Evolutionary conservation across 257 asterid species (phyloP).

Genomic region (Solanum pinnatisectum): DNA sequence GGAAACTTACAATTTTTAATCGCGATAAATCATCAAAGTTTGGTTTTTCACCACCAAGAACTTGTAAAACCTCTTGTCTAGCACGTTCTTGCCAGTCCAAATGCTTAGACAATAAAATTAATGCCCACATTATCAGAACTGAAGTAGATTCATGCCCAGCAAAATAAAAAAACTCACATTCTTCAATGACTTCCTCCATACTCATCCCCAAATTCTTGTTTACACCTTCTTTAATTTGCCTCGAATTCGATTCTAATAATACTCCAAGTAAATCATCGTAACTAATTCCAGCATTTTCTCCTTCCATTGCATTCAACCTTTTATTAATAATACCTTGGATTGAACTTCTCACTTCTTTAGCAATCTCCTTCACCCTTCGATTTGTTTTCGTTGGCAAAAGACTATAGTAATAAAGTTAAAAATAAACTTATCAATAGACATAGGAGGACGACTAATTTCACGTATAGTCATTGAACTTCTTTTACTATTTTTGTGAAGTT

Average conservation of each 20-base stretch:
- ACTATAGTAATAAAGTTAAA: conserved; percentile 4
- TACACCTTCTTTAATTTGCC: conserved; percentile 5
- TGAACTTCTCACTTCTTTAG: conserved; percentile 22
- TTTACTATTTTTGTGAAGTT: neutral
- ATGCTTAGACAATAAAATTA: conserved; percentile 4
- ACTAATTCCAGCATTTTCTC: conserved; percentile 15
- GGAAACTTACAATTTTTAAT: conserved; percentile 3
- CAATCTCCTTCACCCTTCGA: conserved; percentile 29
- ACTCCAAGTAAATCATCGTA: conserved; percentile 17
- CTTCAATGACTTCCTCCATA: conserved; percentile 7
- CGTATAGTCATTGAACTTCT: neutral
- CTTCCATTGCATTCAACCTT: conserved; percentile 25
- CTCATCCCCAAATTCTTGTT: conserved; percentile 5
- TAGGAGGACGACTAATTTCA: neutral
- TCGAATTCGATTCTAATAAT: conserved; percentile 10
- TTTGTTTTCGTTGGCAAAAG: conserved; percentile 37
- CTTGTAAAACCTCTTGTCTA: conserved; percentile 7
- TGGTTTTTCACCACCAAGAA: neutral
- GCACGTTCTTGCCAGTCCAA: conserved; percentile 19
- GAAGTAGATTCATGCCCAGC: conserved; percentile 19
- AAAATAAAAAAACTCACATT: conserved; percentile 11
- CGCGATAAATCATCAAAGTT: conserved; percentile 1
- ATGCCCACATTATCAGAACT: conserved; percentile 9
- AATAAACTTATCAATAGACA: neutral
- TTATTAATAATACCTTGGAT: conserved; percentile 23